Evolutionary conservation across 108 stramenopile genomes (phyloP).

Genomic region (Nitzschia putrida): DNA sequence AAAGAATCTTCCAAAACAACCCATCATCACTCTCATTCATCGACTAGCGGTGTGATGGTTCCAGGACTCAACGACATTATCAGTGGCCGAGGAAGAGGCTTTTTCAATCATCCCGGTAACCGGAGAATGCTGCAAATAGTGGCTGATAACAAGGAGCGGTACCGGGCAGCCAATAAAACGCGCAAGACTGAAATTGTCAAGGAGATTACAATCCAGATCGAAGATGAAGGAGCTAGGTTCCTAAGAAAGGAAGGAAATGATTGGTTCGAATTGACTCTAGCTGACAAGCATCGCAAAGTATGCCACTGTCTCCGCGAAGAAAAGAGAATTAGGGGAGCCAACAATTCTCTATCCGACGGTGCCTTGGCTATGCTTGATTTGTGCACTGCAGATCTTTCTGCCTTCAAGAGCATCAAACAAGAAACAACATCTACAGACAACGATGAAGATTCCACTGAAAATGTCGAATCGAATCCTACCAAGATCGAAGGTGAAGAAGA

Average conservation of each 20-base stretch:
- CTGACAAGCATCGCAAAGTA: conserved; percentile 8
- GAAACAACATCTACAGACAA: too few relatives aligned
- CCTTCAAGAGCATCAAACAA: too few relatives aligned
- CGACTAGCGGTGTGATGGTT: too few relatives aligned
- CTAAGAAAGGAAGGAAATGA: not conserved
- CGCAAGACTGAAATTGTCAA: conserved; percentile 24
- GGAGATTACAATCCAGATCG: conserved; percentile 18
- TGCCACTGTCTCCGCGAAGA: conserved; percentile 21
- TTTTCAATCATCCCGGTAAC: conserved; percentile 29
- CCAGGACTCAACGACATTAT: conserved; percentile 4
- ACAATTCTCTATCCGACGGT: too few relatives aligned
- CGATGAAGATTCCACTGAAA: too few relatives aligned
- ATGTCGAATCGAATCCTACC: too few relatives aligned
- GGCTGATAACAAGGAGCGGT: conserved; percentile 10
- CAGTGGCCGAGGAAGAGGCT: conserved; percentile 23
- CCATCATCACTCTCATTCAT: too few relatives aligned
- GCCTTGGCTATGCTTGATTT: too few relatives aligned
- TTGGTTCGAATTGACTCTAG: conserved; percentile 8
- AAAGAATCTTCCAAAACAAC: too few relatives aligned
- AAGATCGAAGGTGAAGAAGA: too few relatives aligned
- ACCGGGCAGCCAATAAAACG: conserved; percentile 15
- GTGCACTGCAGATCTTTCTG: too few relatives aligned
- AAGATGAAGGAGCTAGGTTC: conserved; percentile 27
- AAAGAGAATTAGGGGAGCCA: not conserved
- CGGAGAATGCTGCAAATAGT: conserved; percentile 21